Conservation (phyloP, 202 grass and related monocot genomes). For the Panicum virgatum region DNA sequence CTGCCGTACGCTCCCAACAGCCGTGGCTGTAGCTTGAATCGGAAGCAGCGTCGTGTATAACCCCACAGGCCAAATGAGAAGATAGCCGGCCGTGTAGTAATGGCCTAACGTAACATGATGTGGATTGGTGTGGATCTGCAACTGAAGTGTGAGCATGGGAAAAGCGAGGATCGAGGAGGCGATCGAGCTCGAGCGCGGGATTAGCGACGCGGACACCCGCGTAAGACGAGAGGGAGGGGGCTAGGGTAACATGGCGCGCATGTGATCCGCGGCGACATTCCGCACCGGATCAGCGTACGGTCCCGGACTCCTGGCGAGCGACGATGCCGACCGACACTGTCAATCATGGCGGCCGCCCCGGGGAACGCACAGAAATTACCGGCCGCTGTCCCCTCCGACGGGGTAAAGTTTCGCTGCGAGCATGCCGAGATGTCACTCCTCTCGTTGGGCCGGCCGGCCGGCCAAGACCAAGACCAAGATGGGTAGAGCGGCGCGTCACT, state of each 20-base stretch:
- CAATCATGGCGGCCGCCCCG: slow-evolving; percentile 26
- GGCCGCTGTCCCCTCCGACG: not conserved
- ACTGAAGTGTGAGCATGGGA: no score
- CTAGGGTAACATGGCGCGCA: not conserved
- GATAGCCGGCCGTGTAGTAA: no score
- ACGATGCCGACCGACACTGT: slow-evolving; percentile 15
- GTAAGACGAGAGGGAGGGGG: not conserved
- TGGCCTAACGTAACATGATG: no score
- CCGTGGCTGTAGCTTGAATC: not conserved
- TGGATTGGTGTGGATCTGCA: no score
- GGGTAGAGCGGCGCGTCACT: not conserved
- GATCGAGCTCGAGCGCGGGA: not conserved
- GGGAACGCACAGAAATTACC: not conserved
- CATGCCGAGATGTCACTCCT: not conserved
- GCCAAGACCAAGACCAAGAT: no score
- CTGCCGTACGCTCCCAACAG: not conserved
- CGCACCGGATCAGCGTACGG: not conserved
- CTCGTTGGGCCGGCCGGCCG: no score
- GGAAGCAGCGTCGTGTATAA: not conserved
- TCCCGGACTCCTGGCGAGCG: not conserved
- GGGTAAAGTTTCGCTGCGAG: not conserved
- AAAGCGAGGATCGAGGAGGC: not conserved
- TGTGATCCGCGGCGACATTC: slow-evolving; percentile 15
- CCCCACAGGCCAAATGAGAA: no score
- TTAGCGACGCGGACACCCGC: not conserved